Evolutionary conservation across 2,329 filamentous ascomycete species (phyloP), one percentile per base, ranked within the genome.

Genomic region (Emergomyces orientalis): DNA sequence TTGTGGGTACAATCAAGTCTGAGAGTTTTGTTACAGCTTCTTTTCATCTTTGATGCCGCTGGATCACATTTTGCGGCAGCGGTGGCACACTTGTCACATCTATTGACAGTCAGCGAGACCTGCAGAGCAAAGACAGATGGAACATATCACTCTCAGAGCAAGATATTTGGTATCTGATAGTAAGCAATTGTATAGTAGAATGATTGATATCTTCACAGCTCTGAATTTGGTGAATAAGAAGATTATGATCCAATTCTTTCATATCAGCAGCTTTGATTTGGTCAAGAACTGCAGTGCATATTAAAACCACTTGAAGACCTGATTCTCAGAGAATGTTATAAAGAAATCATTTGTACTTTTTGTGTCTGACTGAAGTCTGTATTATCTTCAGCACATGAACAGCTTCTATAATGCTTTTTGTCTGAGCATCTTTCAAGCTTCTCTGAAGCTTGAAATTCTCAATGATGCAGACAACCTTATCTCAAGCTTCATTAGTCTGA

Each of bases 161-260:
- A 54, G 51, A 25, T 54, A 54, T 54, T 27, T 54, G 51, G 51
- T 54, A 54, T 6, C 13, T 19, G 51, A 54, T 54, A 54, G 51
- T 25, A 32, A 54, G 51, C 27, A 7, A 54, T 54, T 27, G 51
- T 1, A 54, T 32, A 54, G 51, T 54, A 54, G 51, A 54, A 32
- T 54, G 51, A 32, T 54, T 54, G 27, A 54, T 54, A n/a, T 54
- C 51, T 3, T 13, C 27, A 7, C 17, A 30, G 25, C 13, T 7
- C 51, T 54, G 4, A 17, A 54, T 54, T 54, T 54, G 22, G 51
- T 25, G 6, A 27, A 54, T 25, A 54, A 54, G 51, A 25, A 27
- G 22, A 54, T 30, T 13, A 30, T 25, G 25, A 54, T 54, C 27
- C 22, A 13, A 27, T 27, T 54, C 27, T 27, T 27, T 54, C 51